Base-by-base conservation (phyloP, 1,284 basidiomycete species). In the Schizophyllum commune region DNA sequence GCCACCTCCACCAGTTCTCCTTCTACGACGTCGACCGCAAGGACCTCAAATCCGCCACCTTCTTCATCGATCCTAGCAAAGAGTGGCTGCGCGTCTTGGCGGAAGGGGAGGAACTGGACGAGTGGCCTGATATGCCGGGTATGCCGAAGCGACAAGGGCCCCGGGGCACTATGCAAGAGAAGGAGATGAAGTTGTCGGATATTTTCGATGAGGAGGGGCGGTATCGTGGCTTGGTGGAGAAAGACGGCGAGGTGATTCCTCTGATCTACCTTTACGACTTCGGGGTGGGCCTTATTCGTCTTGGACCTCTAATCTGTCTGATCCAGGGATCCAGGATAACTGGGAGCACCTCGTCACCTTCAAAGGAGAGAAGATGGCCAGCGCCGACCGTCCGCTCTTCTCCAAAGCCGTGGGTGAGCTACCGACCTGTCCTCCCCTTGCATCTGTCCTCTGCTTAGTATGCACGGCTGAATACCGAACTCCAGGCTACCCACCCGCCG, bases 281-380 rank as follows among this genome's bases (percentile, higher is more conserved):
- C 39, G 64, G 64, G 56, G 64, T 65, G 22, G 22, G 64, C 59
- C 9, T 8, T 17, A 5, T 57, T 33, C 58, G 19, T 56, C 32
- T 32, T n/a, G 8, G n/a, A n/a, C n/a, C 13, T 7, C 20, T 20
- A 19, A 15, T 8, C 39, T 52, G n/a, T n/a, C 47, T 20, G 17
- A 47, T 19, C 5, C 9, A 34, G n/a, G 54, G 34, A 27, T 5
- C 20, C 34, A 65, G 64, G 62, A 63, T 32, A 51, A 62, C 52
- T 65, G 64, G 64, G 60, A 65, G 8, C 64, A 65, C 47, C 58
- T 63, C 33, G 55, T 65, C 47, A 58, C 58, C 20, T 62, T 63
- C 60, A 59, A 61, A 55, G 62, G 64, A 1, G 33, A 56, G 19
- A 61, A 63, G 47, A 55, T 59, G 20, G 64, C 62, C 3, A 21